phyloP scores from a whole-genome alignment of 352 stramenopile genomes.

The Phytophthora palmivora region DNA sequence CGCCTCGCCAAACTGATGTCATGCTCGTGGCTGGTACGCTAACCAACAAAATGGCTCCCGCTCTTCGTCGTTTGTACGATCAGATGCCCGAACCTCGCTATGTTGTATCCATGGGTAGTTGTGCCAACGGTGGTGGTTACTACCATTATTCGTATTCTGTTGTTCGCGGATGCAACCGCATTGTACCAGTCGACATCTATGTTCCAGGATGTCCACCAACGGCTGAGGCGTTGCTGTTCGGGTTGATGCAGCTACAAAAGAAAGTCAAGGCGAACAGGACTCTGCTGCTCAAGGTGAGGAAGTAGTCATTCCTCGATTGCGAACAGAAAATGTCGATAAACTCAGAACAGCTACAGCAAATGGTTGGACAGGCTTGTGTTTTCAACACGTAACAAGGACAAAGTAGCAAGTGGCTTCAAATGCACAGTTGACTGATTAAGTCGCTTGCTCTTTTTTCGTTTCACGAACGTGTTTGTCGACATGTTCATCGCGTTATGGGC shows the following conservation, averaged over 20 bases:
- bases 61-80: conserved; percentile 97
- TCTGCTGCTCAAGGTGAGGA: conserved; percentile 20
- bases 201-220: conserved; percentile 94
- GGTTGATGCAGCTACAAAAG: conserved; percentile 23
- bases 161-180: conserved; percentile 96
- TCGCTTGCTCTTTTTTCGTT: conserved; percentile 11
- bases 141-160: conserved; percentile 98
- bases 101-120: conserved; percentile 99
- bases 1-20: conserved; percentile 96
- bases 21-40: conserved; percentile 99
- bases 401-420: conserved; percentile 9
- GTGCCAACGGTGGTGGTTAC: conserved; percentile 96
- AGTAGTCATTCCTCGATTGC: conserved; percentile 16
- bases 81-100: conserved; percentile 99
- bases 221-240: conserved; percentile 17
- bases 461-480: too few relatives aligned
- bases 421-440: neutral
- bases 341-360: neutral
- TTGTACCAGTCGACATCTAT: conserved; percentile 99
- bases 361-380: neutral
- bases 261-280: conserved; percentile 22
- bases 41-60: conserved; percentile 99
- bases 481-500: too few relatives aligned
- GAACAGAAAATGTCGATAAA: conserved; percentile 20
- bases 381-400: neutral